Conservation (phyloP, 2,329 filamentous ascomycete genomes). For the Xenosphaeropsis pyriputrescens region DNA sequence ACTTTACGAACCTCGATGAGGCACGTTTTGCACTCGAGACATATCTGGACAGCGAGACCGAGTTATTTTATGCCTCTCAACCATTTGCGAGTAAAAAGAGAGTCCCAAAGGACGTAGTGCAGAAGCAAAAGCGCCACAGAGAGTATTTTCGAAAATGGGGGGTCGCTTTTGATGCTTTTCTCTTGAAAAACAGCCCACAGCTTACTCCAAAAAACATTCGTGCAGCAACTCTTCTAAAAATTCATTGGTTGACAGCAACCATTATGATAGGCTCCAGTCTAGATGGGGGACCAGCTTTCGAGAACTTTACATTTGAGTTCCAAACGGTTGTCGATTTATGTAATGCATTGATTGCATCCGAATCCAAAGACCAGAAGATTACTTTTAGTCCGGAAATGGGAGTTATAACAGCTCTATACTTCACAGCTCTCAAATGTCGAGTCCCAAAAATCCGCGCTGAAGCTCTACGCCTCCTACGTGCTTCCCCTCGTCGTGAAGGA, state of each 20-base stretch:
- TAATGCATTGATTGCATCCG: constrained; percentile 11
- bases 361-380: constrained; percentile 9
- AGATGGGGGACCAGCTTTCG: neutral
- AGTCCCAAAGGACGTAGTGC: too few species aligned
- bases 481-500: constrained; percentile 14
- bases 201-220: constrained; percentile 12
- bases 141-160: constrained; percentile 7
- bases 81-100: too few species aligned
- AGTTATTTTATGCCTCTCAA: constrained; percentile 4
- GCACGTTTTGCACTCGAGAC: constrained; percentile 10
- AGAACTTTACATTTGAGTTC: neutral
- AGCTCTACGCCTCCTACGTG: constrained; percentile 10
- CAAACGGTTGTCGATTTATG: constrained; percentile 7
- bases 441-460: constrained; percentile 4
- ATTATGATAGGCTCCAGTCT: constrained; percentile 8
- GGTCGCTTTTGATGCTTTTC: constrained; percentile 12
- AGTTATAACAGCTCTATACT: constrained; percentile 15
- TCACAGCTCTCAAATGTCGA: constrained; percentile 9
- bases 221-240: constrained; percentile 14
- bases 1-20: constrained; percentile 10
- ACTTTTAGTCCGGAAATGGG: constrained; percentile 15
- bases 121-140: neutral
- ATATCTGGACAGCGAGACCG: constrained; percentile 8
- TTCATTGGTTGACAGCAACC: constrained; percentile 11
- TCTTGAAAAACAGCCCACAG: constrained; percentile 7